These are phyloP conservation scores for Eremothecium coryli DNA, from an alignment of 1,139 yeast genomes.

Conservation along the genomic window DNA sequence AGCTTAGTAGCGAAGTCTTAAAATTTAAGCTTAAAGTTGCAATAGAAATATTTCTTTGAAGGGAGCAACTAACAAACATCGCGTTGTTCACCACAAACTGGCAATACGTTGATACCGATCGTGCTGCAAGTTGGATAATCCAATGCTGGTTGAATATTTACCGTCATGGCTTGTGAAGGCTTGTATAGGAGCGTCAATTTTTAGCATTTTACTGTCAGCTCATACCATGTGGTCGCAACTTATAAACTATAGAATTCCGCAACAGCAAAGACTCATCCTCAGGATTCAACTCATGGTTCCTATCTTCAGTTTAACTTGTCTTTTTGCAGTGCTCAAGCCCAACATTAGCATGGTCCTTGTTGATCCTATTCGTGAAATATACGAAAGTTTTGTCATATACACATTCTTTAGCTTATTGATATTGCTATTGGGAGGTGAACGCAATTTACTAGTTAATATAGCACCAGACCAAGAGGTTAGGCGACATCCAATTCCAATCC, in stretches of 20 bases:
- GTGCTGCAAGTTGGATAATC: too few relatives aligned
- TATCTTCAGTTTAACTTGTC: slow-evolving; percentile 45
- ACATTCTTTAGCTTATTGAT: slow-evolving; percentile 82
- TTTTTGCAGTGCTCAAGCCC: slow-evolving; percentile 44
- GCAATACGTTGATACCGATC: too few relatives aligned
- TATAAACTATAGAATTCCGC: slow-evolving; percentile 74
- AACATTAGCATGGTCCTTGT: slow-evolving; percentile 35
- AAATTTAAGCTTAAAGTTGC: too few relatives aligned
- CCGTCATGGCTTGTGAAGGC: slow-evolving; percentile 2
- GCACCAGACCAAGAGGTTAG: slow-evolving; percentile 72
- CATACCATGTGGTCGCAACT: slow-evolving; percentile 45
- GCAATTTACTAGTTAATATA: slow-evolving; percentile 60
- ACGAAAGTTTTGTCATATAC: slow-evolving; percentile 93
- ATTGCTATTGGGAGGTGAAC: slow-evolving; percentile 83
- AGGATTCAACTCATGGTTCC: slow-evolving; percentile 63
- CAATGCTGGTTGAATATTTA: slow-evolving; percentile 1
- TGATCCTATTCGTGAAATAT: slow-evolving; percentile 78
- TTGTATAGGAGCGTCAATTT: slow-evolving; percentile 8
- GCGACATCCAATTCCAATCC: slow-evolving; percentile 52
- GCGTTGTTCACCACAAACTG: too few relatives aligned
- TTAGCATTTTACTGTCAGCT: slow-evolving; percentile 32
- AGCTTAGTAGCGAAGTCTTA: too few relatives aligned
- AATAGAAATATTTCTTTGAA: too few relatives aligned
- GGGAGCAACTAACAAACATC: too few relatives aligned
- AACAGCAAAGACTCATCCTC: slow-evolving; percentile 76